Evolutionary conservation across 2,329 filamentous ascomycete species (phyloP), one percentile per base, ranked within the genome.

Genomic region (Arthrobotrys iridis): DNA sequence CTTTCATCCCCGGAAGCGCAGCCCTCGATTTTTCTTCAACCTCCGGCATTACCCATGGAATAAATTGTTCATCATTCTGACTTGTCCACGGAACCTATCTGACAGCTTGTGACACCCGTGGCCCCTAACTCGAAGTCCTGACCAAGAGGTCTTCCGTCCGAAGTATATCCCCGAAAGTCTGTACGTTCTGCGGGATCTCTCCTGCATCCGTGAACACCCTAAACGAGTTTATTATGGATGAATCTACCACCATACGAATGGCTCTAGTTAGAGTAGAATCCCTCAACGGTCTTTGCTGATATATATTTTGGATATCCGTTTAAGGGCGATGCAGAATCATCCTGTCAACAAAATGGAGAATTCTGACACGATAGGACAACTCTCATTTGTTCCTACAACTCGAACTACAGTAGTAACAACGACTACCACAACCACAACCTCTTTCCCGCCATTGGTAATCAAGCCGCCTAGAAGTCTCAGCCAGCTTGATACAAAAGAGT

Each of bases 401-500:
- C 78, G 79, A 68, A 80, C 79, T 46, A 80, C 79, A 18, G 77
- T 80, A 8, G 78, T 80, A 28, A 80, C 79, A 13, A 80, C 79
- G 6, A 80, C 79, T 4, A 80, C 79, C 0, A 80, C 79, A 3
- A 80, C 79, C 3, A 80, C 79, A 0, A 80, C 79, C 18, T 78
- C 78, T 8, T 80, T 80, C 62, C 79, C 79, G 20, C 78, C 77
- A n/a, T 35, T 80, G 20, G 46, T 79, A 43, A 79, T 80, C 71
- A 77, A 77, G 28, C 79, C 79, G 22, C 79, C 79, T 22, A 77
- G 78, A 41, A 78, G 78, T 64, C 63, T 80, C 11, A 75, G 77
- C 52, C 77, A 79, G 73, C 88, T 97, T 70, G 93, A 98, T 82
- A 86, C 90, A 11, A 96, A 96, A 81, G 89, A 95, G 79, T 99